A percentile compares a stretch with the other conserved stretches of the same genome.
Conservation (phyloP, 768 basidiomycete species). For the Pholiota microspora region DNA sequence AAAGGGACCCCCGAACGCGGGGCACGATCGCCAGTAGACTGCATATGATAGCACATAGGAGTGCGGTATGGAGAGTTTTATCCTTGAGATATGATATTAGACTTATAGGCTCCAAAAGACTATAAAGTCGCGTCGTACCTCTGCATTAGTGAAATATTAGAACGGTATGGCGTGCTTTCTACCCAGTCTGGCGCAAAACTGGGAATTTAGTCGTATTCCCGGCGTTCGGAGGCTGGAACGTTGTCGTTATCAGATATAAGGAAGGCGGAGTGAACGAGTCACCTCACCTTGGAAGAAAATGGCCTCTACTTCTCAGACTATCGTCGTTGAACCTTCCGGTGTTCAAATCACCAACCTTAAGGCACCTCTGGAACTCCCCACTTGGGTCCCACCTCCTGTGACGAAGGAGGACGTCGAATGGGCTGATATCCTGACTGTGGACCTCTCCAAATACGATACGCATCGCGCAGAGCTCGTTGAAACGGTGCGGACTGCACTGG, state of each 20-base stretch:
- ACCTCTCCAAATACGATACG: constrained; percentile 30
- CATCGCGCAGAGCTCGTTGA: constrained; percentile 23
- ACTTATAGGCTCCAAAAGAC: no score
- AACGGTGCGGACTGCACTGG: constrained; percentile 27
- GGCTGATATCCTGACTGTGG: constrained; percentile 35
- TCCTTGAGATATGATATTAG: no score
- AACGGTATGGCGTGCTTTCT: constrained; percentile 7
- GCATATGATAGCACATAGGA: no score
- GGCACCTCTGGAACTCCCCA: constrained; percentile 12
- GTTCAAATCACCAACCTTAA: background rate
- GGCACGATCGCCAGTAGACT: background rate
- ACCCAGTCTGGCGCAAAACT: constrained; percentile 1
- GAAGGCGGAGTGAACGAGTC: background rate
- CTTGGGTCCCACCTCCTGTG: constrained; percentile 21
- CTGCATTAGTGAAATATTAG: background rate
- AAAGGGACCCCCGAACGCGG: background rate
- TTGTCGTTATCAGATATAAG: background rate
- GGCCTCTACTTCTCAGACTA: background rate
- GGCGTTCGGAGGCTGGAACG: background rate
- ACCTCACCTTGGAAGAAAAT: background rate
- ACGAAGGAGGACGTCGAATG: constrained; percentile 27
- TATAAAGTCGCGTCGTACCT: no score
- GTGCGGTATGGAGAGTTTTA: no score
- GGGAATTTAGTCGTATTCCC: background rate
- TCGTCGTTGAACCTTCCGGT: background rate